Evolutionary conservation across 495 filamentous ascomycete species (phyloP), one percentile per base, ranked within the genome.

Genomic region (Stereocaulon alpinum): DNA sequence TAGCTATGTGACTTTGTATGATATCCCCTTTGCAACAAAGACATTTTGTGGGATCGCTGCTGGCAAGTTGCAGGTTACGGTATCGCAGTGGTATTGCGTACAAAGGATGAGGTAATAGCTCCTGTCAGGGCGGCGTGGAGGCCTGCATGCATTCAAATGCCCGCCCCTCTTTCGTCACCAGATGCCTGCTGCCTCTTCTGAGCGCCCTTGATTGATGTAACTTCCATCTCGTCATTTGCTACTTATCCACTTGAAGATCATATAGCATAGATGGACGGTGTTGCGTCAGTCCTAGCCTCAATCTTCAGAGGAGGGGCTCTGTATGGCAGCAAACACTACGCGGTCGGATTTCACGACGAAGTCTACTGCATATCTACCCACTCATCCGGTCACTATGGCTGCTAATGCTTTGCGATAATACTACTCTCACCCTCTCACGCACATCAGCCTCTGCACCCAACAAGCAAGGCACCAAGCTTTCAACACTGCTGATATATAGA

Each of bases 361-460:
- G 56, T 58, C 24, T 14, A 17, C 17, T 4, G 14, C 14, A n/a
- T 15, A 22, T 20, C 4, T 10, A 15, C 6, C 1, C 17, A 18
- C 12, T 22, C 9, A 27, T 17, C 14, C 9, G 0, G 3, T 9
- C 40, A n/a, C 37, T 18, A 48, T n/a, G 4, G 3, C 12, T 49
- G 6, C 51, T 4, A n/a, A 58, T 18, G 24, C 30, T n/a, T n/a
- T 14, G 24, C n/a, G 22, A 6, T 43, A 77, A 74, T 69, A 84
- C 89, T 45, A 80, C 95, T 59, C 81, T 95, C 65, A 83, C 85
- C 63, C 87, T 89, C 15, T 87, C 91, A 34, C 82, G 91, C 37
- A 82, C 89, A 37, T 89, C 87, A 42, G 70, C 83, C 18, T 89
- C 85, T 24, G 69, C 85, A 11, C 89, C 91, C 43, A 95, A 92